phyloP scores from a whole-genome alignment of 768 basidiomycete genomes.

The Russula virescens region DNA sequence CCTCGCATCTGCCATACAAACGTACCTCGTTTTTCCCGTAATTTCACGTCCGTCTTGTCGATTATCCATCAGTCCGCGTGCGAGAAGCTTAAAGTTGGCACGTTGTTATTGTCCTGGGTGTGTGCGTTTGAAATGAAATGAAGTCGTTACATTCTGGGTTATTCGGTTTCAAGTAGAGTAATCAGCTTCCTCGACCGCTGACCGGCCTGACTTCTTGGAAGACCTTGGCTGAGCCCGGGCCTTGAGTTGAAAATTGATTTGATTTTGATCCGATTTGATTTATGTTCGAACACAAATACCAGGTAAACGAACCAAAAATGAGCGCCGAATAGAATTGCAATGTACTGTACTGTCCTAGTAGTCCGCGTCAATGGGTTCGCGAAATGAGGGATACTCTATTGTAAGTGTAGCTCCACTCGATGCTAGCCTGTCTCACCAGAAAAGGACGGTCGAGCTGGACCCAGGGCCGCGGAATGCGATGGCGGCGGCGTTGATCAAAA shows the following conservation, averaged over 20 bases:
- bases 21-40: slow-evolving; percentile 16
- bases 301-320: background rate
- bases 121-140: slow-evolving; percentile 6
- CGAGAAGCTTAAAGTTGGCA: slow-evolving; percentile 19
- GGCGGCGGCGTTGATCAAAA: slow-evolving; percentile 11
- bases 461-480: slow-evolving; percentile 15
- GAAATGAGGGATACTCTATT: background rate
- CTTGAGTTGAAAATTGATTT: background rate
- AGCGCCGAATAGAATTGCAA: no score
- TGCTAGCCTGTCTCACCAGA: background rate
- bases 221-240: background rate
- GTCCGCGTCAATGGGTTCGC: background rate
- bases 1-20: slow-evolving; percentile 14
- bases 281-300: background rate
- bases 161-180: background rate
- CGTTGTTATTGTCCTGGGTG: slow-evolving; percentile 7
- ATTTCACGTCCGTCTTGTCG: slow-evolving; percentile 20
- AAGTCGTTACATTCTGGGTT: background rate
- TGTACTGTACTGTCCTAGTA: no score
- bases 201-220: background rate
- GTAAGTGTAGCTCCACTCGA: background rate
- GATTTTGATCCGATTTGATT: background rate
- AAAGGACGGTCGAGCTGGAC: slow-evolving; percentile 2
- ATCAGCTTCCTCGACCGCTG: background rate
- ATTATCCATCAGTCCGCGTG: slow-evolving; percentile 1